Conservation (phyloP, 1,284 basidiomycete species). For the Cystobasidiaceae sp. region DNA sequence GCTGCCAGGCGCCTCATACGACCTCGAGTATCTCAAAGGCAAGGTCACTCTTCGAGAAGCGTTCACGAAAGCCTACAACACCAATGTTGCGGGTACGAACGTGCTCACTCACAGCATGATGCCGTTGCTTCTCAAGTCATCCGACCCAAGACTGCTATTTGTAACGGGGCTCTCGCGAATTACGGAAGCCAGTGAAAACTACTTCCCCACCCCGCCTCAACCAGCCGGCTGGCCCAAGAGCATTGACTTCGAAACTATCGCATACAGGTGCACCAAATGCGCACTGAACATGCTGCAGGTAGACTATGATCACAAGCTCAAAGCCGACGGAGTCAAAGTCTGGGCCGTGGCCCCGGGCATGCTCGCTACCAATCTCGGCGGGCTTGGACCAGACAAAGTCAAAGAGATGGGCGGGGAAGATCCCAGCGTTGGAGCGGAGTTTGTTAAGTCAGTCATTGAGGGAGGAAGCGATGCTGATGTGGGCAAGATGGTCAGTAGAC, state of each 20-base stretch:
- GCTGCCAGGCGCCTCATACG: not conserved
- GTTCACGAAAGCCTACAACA: conserved; percentile 12
- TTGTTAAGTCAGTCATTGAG: conserved; percentile 18
- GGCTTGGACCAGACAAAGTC: not conserved
- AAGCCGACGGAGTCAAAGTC: conserved; percentile 27
- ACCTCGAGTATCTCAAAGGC: not conserved
- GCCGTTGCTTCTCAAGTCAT: conserved; percentile 22
- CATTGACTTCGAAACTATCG: not conserved
- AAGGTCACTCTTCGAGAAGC: conserved; percentile 1
- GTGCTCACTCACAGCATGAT: conserved; percentile 23
- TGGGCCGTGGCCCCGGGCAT: conserved; percentile 19
- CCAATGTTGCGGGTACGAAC: conserved; percentile 28
- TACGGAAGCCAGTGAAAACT: not conserved
- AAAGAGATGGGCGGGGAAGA: conserved; percentile 26
- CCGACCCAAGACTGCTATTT: conserved; percentile 23
- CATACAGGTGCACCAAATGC: conserved; percentile 29
- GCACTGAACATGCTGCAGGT: conserved; percentile 32
- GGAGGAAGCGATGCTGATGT: too few species aligned
- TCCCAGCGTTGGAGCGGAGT: conserved; percentile 18
- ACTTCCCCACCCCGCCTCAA: not conserved
- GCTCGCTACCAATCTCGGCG: conserved; percentile 29
- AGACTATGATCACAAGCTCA: conserved; percentile 20
- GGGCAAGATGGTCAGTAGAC: too few species aligned
- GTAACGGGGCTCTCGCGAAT: not conserved
- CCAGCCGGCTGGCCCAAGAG: conserved; percentile 16